Evolutionary conservation across 225 moss, liverwort and hornwort genomes (phyloP).

Genomic region (Thuidium tamariscinum): DNA sequence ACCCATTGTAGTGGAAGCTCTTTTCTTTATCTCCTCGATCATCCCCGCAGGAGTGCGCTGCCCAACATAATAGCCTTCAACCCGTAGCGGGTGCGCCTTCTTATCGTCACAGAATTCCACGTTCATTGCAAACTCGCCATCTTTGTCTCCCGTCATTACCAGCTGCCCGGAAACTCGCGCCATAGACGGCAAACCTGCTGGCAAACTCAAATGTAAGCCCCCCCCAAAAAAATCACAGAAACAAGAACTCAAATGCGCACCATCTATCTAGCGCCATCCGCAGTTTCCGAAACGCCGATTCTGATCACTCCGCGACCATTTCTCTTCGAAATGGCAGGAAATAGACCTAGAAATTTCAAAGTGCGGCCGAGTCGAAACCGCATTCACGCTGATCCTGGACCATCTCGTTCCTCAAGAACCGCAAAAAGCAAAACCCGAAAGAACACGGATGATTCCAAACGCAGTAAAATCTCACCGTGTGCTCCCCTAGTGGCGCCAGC

Average conservation of each 20-base stretch:
- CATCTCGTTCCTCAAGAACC: not conserved
- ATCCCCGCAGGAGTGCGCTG: not conserved
- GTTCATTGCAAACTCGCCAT: constrained; percentile 2
- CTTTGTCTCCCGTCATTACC: not conserved
- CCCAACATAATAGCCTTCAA: constrained; percentile 7
- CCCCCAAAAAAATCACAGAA: not conserved
- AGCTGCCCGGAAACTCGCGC: constrained; percentile 8
- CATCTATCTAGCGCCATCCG: not conserved
- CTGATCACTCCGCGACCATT: not conserved
- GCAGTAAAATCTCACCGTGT: not conserved
- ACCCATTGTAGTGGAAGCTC: not conserved
- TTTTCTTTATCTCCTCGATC: not conserved
- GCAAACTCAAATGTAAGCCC: not conserved
- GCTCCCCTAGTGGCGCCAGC: not conserved
- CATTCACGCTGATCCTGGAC: not conserved
- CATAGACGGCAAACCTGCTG: not conserved
- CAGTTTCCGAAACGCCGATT: not conserved
- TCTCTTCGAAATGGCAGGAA: not conserved
- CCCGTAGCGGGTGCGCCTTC: not conserved
- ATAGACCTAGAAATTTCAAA: not conserved
- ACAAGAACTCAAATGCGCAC: not conserved
- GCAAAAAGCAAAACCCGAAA: no score
- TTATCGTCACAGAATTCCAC: not conserved
- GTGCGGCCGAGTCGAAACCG: not conserved
- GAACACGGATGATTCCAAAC: not conserved